Percentiles rank a stretch among this genome's conserved stretches.
Evolutionary conservation across 1,284 basidiomycete genomes (phyloP).

Genomic region (Puccinia triticina): DNA sequence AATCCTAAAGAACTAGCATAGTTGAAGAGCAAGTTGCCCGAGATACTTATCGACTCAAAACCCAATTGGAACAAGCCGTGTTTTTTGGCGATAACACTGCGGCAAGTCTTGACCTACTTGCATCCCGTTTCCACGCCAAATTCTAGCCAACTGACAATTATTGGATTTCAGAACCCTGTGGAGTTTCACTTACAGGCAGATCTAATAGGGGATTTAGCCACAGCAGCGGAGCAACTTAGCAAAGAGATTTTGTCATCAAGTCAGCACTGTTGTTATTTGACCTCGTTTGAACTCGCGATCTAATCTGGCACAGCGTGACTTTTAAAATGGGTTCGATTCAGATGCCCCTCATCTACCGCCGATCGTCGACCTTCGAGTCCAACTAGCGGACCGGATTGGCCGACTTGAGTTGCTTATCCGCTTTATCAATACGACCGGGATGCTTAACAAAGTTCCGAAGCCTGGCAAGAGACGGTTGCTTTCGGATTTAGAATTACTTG

Average conservation of each 20-base stretch:
- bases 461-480: slow-evolving; percentile 74
- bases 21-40: slow-evolving; percentile 40
- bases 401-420: slow-evolving; percentile 78
- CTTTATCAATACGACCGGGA: slow-evolving; percentile 83
- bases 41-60: slow-evolving; percentile 68
- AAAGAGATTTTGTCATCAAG: slow-evolving; percentile 71
- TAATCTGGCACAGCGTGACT: slow-evolving; percentile 19
- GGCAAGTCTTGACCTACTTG: slow-evolving; percentile 61
- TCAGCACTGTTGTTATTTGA: slow-evolving; percentile 52
- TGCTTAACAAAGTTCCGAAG: slow-evolving; percentile 77
- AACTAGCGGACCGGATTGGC: slow-evolving; percentile 75
- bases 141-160: background rate
- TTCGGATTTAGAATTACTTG: slow-evolving; percentile 85
- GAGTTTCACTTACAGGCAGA: slow-evolving; percentile 79
- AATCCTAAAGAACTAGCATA: background rate
- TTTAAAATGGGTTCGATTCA: slow-evolving; percentile 58
- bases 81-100: slow-evolving; percentile 73
- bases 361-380: slow-evolving; percentile 78
- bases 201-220: slow-evolving; percentile 76
- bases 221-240: slow-evolving; percentile 76
- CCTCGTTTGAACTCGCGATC: slow-evolving; percentile 61
- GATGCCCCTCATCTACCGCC: slow-evolving; percentile 73
- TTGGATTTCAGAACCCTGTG: slow-evolving; percentile 71
- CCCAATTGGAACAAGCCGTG: slow-evolving; percentile 83
- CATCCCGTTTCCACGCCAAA: background rate